These are phyloP conservation scores for Ensete glaucum DNA, from an alignment of 176 grass and related monocot genomes.

Conservation along the genomic window DNA sequence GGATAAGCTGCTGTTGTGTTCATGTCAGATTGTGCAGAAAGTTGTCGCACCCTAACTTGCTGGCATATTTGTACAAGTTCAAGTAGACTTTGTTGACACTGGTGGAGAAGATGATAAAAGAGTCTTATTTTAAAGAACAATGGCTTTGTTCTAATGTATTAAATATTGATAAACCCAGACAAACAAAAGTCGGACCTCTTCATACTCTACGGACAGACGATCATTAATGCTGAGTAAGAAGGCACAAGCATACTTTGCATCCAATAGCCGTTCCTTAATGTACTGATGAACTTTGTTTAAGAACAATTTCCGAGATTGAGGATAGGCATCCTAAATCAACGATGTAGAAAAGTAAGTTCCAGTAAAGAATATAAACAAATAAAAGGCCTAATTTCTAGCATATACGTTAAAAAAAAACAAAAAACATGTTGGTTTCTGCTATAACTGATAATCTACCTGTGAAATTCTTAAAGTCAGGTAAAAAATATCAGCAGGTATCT, in stretches of 20 bases:
- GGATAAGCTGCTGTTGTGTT: slow-evolving; percentile 66
- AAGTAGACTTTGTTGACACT: slow-evolving; percentile 75
- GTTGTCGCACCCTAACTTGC: slow-evolving; percentile 88
- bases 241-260: slow-evolving; percentile 87
- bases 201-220: slow-evolving; percentile 50
- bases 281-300: slow-evolving; percentile 93
- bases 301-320: slow-evolving; percentile 80
- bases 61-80: slow-evolving; percentile 94
- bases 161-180: slow-evolving; percentile 1
- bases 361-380: slow-evolving; percentile 10
- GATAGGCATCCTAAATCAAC: slow-evolving; percentile 50
- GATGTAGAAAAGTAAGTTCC: slow-evolving; percentile 24
- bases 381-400: background rate
- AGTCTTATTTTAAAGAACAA: slow-evolving; percentile 11
- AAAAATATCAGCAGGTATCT: slow-evolving; percentile 84
- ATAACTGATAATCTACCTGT: slow-evolving; percentile 53
- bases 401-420: background rate
- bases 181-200: slow-evolving; percentile 54
- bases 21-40: slow-evolving; percentile 76
- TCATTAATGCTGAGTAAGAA: slow-evolving; percentile 68
- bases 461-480: slow-evolving; percentile 85
- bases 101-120: slow-evolving; percentile 15
- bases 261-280: slow-evolving; percentile 89
- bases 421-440: slow-evolving; percentile 9
- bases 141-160: background rate